phyloP scores from a whole-genome alignment of 495 filamentous ascomycete genomes.

The Pyrenopolyporus hunteri region DNA sequence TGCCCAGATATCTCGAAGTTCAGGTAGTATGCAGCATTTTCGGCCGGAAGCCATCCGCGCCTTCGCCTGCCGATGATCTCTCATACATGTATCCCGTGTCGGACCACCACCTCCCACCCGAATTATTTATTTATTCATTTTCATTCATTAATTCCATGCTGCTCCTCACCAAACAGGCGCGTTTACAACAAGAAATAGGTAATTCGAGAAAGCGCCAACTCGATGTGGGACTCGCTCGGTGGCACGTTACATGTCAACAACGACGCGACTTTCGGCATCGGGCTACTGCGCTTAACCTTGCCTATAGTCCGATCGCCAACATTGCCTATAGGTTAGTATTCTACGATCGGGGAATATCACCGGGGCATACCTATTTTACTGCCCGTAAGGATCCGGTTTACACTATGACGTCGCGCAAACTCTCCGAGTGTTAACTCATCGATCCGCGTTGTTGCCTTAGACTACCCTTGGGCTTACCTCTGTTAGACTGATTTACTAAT shows the following conservation, averaged over 20 bases:
- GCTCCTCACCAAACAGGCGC: too few species aligned
- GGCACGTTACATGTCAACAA: conserved; percentile 21
- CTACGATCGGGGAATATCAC: conserved; percentile 13
- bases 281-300: conserved; percentile 3
- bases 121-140: not conserved
- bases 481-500: not conserved
- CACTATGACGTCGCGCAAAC: not conserved
- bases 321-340: too few species aligned
- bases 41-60: conserved; percentile 16
- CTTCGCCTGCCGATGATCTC: conserved; percentile 5
- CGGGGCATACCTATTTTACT: not conserved
- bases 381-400: not conserved
- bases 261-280: conserved; percentile 19
- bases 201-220: not conserved
- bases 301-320: not conserved
- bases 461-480: not conserved
- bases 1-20: not conserved
- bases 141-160: not conserved
- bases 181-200: too few species aligned
- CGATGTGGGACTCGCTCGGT: conserved; percentile 10
- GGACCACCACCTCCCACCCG: not conserved
- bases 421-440: conserved; percentile 9
- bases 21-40: conserved; percentile 8
- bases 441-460: not conserved
- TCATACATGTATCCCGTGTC: not conserved